Conservation (phyloP, 768 basidiomycete species). For the Boletus rubescentipes region DNA sequence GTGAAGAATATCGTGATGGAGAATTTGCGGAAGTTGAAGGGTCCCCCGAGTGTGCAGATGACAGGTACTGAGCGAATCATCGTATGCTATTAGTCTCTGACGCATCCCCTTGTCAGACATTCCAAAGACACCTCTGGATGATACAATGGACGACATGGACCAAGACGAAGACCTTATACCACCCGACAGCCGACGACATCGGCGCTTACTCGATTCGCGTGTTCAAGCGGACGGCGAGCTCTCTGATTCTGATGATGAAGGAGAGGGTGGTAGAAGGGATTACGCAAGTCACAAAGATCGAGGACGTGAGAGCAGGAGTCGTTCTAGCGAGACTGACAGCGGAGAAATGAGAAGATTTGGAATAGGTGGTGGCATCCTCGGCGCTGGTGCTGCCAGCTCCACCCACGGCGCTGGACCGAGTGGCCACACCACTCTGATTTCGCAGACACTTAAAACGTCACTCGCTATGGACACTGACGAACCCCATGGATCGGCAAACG, state of each 20-base stretch:
- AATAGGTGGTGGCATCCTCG: slow-evolving; percentile 70
- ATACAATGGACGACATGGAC: slow-evolving; percentile 74
- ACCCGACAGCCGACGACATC: slow-evolving; percentile 72
- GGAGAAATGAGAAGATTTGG: slow-evolving; percentile 56
- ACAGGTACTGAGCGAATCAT: slow-evolving; percentile 49
- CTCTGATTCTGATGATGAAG: slow-evolving; percentile 98
- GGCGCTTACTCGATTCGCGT: slow-evolving; percentile 74
- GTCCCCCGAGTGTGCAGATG: slow-evolving; percentile 93
- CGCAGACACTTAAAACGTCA: slow-evolving; percentile 27
- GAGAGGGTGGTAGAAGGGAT: slow-evolving; percentile 79
- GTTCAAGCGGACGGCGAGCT: slow-evolving; percentile 86
- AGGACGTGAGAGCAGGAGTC: slow-evolving; percentile 42
- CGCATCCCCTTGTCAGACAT: slow-evolving; percentile 54
- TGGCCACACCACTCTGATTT: slow-evolving; percentile 51
- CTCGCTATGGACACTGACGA: slow-evolving; percentile 38
- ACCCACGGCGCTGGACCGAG: slow-evolving; percentile 79
- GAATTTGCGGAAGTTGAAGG: slow-evolving; percentile 79
- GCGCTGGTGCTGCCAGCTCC: slow-evolving; percentile 50
- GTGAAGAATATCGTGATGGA: slow-evolving; percentile 92
- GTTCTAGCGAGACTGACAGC: slow-evolving; percentile 43
- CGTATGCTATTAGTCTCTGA: neutral
- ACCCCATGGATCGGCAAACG: slow-evolving; percentile 14
- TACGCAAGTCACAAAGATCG: slow-evolving; percentile 57
- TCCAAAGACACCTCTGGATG: slow-evolving; percentile 82
- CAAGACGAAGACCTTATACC: slow-evolving; percentile 82